Percentiles rank a stretch among this genome's conserved stretches.
phyloP scores from a whole-genome alignment of 2,329 filamentous ascomycete species.

The Thelonectria blattea region DNA sequence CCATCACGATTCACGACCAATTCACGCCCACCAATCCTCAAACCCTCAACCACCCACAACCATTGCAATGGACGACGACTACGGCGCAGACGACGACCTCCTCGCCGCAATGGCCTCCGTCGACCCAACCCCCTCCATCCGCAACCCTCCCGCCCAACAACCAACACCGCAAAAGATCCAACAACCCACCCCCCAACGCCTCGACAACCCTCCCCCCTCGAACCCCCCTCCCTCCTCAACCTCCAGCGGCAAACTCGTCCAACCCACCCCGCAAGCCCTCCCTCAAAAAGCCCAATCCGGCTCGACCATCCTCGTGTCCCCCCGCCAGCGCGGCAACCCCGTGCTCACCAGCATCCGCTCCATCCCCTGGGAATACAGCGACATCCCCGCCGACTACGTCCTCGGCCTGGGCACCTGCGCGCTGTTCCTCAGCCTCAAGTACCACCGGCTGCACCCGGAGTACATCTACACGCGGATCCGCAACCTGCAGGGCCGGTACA shows the following conservation, averaged over 20 bases:
- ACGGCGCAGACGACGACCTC: constrained; percentile 63
- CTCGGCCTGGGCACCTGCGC: constrained; percentile 87
- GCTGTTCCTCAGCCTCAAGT: constrained; percentile 92
- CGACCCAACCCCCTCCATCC: constrained; percentile 41
- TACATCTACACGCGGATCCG: constrained; percentile 96
- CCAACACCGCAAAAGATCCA: constrained; percentile 51
- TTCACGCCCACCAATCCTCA: not conserved
- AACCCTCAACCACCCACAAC: not conserved
- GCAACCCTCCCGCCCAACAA: constrained; percentile 43
- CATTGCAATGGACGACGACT: constrained; percentile 59
- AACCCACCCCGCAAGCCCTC: constrained; percentile 88
- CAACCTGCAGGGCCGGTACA: constrained; percentile 83
- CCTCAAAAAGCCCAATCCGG: constrained; percentile 64
- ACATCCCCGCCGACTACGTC: constrained; percentile 94
- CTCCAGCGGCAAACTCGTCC: constrained; percentile 67
- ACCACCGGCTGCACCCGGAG: constrained; percentile 95
- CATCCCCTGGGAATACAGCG: constrained; percentile 93
- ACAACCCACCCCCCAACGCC: constrained; percentile 60
- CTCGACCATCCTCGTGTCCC: constrained; percentile 86
- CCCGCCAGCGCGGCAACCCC: constrained; percentile 93
- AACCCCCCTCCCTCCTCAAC: constrained; percentile 49
- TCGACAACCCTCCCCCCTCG: constrained; percentile 57
- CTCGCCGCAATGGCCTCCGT: constrained; percentile 61
- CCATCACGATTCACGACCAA: not conserved
- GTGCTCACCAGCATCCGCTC: constrained; percentile 83